Evolutionary conservation across 75 land plant species (phyloP), one percentile per base, ranked within the genome.

Genomic region (Azolla pinnata): DNA sequence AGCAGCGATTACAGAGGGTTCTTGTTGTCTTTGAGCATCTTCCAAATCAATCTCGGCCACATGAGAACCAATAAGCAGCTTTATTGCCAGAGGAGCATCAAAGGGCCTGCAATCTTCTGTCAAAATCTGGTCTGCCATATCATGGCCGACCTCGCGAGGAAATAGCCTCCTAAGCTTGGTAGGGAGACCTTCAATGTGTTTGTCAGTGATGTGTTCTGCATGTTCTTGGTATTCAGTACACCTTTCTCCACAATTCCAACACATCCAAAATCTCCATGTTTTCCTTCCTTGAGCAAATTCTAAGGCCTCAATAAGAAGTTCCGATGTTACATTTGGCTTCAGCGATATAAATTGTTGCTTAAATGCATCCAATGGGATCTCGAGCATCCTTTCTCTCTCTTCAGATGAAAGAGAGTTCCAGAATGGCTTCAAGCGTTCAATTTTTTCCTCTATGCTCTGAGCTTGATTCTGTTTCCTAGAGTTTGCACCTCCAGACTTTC

Each of bases 211-310:
- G 66, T 89, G 96, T 26, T 78, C 76, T 71, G 71, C 44, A 40
- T 67, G 77, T 0, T 57, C 69, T 26, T 80, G 75, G 2, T 51
- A 38, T 52, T 81, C 80, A 1, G 29, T 35, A 61, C 80, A 78
- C 60, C 74, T 83, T 35, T 78, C 84, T n/a, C 52, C 31, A 63
- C 96, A 89, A 4, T 59, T 54, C 38, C 79, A 78, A 63, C 96
- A 89, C 18, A 49, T 46, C 89, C 86, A 85, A 52, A 85, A 85
- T 59, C 73, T 81, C 90, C 96, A 89, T 0, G 79, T 73, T 45
- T 76, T 71, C 18, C 71, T 65, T 20, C 34, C 38, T 44, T 76
- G 73, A n/a, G 68, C 78, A 63, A 73, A 89, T 8, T 68, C 61
- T 28, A 89, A 42, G 7, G 82, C 86, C 53, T 86, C 87, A 0